A percentile compares a stretch with the other conserved stretches of the same genome.
Conservation (phyloP, 208 protist species). For the Wallacemonas collosoma region DNA sequence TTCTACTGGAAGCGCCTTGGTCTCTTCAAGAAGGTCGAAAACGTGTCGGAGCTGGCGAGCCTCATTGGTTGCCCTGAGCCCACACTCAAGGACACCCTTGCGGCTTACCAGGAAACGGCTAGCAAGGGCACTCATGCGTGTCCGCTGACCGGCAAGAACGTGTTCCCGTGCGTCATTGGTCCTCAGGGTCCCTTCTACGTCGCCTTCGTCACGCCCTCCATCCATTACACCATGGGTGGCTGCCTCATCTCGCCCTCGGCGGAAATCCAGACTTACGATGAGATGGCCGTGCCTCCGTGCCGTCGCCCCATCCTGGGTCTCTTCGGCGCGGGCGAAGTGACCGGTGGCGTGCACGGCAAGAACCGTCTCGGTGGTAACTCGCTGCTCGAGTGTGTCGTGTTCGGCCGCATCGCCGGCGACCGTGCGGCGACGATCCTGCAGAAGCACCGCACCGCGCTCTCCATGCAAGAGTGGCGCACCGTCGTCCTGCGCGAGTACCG, state of each 20-base stretch:
- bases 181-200: slow-evolving; percentile 78
- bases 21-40: slow-evolving; percentile 64
- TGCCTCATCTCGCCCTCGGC: slow-evolving; percentile 86
- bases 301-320: slow-evolving; percentile 85
- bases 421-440: slow-evolving; percentile 67
- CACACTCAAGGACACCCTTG: slow-evolving; percentile 48
- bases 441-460: slow-evolving; percentile 49
- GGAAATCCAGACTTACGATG: slow-evolving; percentile 69
- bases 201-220: slow-evolving; percentile 90
- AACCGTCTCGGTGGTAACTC: slow-evolving; percentile 98
- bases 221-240: slow-evolving; percentile 98
- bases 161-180: slow-evolving; percentile 75
- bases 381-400: slow-evolving; percentile 88
- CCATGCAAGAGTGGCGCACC: slow-evolving; percentile 29
- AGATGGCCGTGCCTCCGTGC: slow-evolving; percentile 22
- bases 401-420: slow-evolving; percentile 74
- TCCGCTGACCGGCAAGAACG: slow-evolving; percentile 75
- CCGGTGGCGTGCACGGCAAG: slow-evolving; percentile 95
- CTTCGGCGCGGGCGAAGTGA: slow-evolving; percentile 96
- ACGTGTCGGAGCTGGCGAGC: slow-evolving; percentile 56
- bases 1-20: slow-evolving; percentile 88
- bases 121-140: slow-evolving; percentile 37
- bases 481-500: slow-evolving; percentile 20
- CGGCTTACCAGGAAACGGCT: slow-evolving; percentile 54
- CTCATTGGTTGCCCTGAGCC: slow-evolving; percentile 65